A percentile compares a stretch with the other conserved stretches of the same genome.
phyloP scores from a whole-genome alignment of 768 basidiomycete genomes.

The Termitomyces sp. region DNA sequence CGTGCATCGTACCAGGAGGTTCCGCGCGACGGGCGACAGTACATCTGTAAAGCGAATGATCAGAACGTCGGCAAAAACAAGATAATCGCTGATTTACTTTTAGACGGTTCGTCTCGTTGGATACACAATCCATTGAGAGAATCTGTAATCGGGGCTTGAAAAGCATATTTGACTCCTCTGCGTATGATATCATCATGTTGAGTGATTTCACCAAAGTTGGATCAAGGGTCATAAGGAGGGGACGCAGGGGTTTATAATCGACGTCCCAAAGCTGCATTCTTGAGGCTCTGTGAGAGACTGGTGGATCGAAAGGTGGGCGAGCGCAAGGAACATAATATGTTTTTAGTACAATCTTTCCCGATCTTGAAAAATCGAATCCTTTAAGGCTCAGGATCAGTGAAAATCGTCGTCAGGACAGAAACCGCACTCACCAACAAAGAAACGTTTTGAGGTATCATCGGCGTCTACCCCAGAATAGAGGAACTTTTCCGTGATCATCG shows the following conservation, averaged over 20 bases:
- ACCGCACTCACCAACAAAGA: conserved; percentile 29
- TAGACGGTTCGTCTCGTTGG: conserved; percentile 25
- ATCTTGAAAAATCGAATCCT: conserved; percentile 31
- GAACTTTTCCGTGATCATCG: conserved; percentile 27
- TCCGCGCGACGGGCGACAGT: conserved; percentile 27
- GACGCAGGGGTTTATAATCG: conserved; percentile 22
- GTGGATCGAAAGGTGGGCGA: conserved; percentile 2
- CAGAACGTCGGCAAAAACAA: not conserved
- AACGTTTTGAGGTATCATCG: conserved; percentile 21
- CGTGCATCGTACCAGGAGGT: conserved; percentile 28
- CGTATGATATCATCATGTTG: conserved; percentile 26
- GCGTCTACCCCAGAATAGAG: conserved; percentile 23
- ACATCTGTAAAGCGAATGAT: conserved; percentile 21
- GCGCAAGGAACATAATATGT: conserved; percentile 30
- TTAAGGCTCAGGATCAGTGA: not conserved
- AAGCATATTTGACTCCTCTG: conserved; percentile 20
- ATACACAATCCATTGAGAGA: conserved; percentile 29
- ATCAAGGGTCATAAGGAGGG: conserved; percentile 24
- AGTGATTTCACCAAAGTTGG: conserved; percentile 25
- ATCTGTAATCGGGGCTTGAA: conserved; percentile 28
- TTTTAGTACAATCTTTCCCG: conserved; percentile 27
- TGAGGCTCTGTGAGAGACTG: conserved; percentile 8
- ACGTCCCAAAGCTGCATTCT: conserved; percentile 24
- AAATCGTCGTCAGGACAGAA: not conserved
- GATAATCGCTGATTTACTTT: conserved; percentile 19